Conservation (phyloP, 75 land plant species). For the Pinus taeda region DNA sequence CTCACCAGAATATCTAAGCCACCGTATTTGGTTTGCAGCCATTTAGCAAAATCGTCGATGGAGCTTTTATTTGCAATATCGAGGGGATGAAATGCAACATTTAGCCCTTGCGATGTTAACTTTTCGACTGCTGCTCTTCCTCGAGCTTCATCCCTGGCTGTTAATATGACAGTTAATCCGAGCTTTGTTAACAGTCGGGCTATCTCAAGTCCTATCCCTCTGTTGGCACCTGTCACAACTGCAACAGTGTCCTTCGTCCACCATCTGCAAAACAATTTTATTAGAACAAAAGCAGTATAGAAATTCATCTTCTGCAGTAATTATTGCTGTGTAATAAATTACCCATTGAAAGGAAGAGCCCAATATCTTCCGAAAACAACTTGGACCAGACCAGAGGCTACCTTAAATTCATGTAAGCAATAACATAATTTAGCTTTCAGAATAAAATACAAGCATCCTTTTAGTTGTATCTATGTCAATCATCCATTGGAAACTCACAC, state of each 20-base stretch:
- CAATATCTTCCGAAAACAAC: background rate
- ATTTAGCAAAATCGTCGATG: constrained; percentile 28
- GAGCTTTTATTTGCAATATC: constrained; percentile 41
- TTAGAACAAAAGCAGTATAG: background rate
- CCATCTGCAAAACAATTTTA: background rate
- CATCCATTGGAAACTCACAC: no score
- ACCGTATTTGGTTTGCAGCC: constrained; percentile 20
- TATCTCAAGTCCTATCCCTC: constrained; percentile 58
- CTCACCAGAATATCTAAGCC: constrained; percentile 58
- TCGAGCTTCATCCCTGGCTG: constrained; percentile 47
- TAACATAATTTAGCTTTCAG: no score
- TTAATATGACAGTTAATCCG: constrained; percentile 45
- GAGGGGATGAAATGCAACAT: constrained; percentile 49
- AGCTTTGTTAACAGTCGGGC: constrained; percentile 41
- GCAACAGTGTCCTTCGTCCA: constrained; percentile 10
- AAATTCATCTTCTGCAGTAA: background rate
- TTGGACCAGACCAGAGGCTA: background rate
- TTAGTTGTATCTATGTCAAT: no score
- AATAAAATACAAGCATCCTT: no score
- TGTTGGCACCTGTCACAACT: constrained; percentile 43
- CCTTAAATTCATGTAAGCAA: background rate
- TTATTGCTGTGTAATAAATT: background rate
- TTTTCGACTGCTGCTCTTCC: constrained; percentile 38
- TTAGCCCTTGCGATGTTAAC: constrained; percentile 12
- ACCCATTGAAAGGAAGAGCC: no score